A percentile compares a stretch with the other conserved stretches of the same genome.
phyloP scores from a whole-genome alignment of 805 yeast species.

The Maudiozyma turicensis region DNA sequence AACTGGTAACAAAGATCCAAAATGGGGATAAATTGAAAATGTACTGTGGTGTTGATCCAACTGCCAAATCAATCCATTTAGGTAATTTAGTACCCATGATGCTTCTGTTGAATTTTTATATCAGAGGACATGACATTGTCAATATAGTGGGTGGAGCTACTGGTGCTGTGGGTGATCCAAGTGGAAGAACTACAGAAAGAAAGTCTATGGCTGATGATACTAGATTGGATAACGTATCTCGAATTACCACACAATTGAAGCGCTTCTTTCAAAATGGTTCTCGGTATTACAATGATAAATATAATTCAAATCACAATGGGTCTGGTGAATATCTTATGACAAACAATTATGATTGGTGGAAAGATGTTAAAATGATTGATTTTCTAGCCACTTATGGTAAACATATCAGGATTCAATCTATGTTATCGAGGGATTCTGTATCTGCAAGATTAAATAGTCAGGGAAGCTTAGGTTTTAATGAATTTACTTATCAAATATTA shows the following conservation, averaged over 20 bases:
- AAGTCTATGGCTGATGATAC: conserved; percentile 41
- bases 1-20: conserved; percentile 8
- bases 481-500: conserved; percentile 82
- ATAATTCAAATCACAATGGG: conserved; percentile 29
- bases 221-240: conserved; percentile 45
- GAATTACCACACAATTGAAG: conserved; percentile 53
- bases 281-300: conserved; percentile 42
- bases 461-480: conserved; percentile 83
- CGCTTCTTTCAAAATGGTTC: conserved; percentile 53
- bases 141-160: conserved; percentile 93
- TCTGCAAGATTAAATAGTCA: conserved; percentile 60
- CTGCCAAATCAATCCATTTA: conserved; percentile 79
- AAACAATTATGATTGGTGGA: conserved; percentile 86
- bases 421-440: conserved; percentile 85
- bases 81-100: conserved; percentile 86
- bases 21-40: conserved; percentile 38
- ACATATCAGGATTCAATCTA: conserved; percentile 69
- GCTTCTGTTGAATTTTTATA: conserved; percentile 71
- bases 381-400: conserved; percentile 71
- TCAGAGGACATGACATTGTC: conserved; percentile 77
- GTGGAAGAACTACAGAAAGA: conserved; percentile 79
- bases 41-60: conserved; percentile 95
- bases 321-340: conserved; percentile 35
- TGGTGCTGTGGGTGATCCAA: conserved; percentile 93
- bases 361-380: conserved; percentile 59